These are phyloP conservation scores for Petasospora rhodanensis DNA, from an alignment of 1,139 yeast genomes.

Conservation along the genomic window DNA sequence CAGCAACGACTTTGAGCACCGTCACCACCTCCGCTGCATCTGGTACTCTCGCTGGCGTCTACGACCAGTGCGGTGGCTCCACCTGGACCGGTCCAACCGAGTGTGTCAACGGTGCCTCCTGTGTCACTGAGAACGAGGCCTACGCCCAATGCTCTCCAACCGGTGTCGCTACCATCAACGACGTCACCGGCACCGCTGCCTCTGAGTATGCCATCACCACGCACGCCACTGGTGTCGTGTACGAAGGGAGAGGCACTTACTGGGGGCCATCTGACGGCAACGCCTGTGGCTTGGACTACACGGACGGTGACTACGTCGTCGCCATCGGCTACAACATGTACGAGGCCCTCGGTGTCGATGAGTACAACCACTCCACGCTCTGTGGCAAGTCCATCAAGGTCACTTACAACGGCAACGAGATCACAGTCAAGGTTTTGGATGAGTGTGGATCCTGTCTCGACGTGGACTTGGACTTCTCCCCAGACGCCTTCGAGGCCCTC, in stretches of 20 bases:
- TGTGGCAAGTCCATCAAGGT: constrained; percentile 1
- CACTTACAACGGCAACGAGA: background rate
- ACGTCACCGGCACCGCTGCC: background rate
- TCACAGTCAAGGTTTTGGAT: background rate
- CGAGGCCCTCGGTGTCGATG: background rate
- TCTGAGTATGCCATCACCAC: constrained; percentile 1
- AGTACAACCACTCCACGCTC: background rate
- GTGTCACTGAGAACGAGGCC: constrained; percentile 1
- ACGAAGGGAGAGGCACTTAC: constrained; percentile 1
- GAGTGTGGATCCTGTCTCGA: constrained; percentile 1
- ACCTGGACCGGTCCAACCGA: constrained; percentile 1
- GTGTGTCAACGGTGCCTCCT: constrained; percentile 1
- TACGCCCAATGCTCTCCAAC: constrained; percentile 1
- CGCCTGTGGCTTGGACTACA: constrained; percentile 2
- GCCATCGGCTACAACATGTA: constrained; percentile 1
- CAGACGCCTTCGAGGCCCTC: background rate
- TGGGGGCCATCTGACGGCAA: constrained; percentile 2
- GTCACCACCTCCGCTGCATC: background rate
- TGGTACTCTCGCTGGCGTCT: background rate
- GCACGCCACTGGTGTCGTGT: background rate
- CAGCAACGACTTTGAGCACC: background rate
- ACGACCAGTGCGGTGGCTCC: constrained; percentile 1
- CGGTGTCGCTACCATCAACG: constrained; percentile 1
- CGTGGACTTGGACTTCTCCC: constrained; percentile 1
- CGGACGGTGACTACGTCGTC: background rate